phyloP scores from a whole-genome alignment of 805 yeast genomes.

The Cyberlindnera bimundalis region DNA sequence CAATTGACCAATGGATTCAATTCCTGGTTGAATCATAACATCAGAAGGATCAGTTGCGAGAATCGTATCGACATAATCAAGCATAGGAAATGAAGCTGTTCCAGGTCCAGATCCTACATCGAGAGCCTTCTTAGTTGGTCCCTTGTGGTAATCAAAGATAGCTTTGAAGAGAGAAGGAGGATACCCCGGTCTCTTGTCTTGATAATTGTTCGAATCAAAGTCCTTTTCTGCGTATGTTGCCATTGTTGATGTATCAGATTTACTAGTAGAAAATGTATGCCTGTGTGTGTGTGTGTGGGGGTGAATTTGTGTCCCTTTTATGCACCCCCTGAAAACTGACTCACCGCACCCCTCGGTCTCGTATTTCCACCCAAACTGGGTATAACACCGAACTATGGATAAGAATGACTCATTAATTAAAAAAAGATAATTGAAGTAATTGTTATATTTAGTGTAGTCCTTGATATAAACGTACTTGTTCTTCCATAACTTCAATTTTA shows the following conservation, averaged over 20 bases:
- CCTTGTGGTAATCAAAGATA: constrained; percentile 39
- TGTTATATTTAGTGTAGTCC: not conserved
- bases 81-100: constrained; percentile 51
- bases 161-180: constrained; percentile 48
- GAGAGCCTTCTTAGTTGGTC: constrained; percentile 35
- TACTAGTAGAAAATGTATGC: too few species aligned
- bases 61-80: constrained; percentile 40
- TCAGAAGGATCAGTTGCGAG: constrained; percentile 58
- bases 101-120: constrained; percentile 79
- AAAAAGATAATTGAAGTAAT: too few species aligned
- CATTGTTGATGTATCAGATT: too few species aligned
- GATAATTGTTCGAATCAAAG: constrained; percentile 50
- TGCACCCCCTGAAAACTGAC: too few species aligned
- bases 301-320: too few species aligned
- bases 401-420: too few species aligned
- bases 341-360: too few species aligned
- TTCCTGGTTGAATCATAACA: constrained; percentile 47
- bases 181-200: constrained; percentile 57
- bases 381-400: too few species aligned
- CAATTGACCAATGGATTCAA: constrained; percentile 15
- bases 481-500: constrained; percentile 14
- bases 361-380: too few species aligned
- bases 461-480: constrained; percentile 5
- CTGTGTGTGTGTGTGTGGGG: too few species aligned
- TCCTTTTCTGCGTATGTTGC: constrained; percentile 48